Evolutionary conservation across 106 monocot genomes (phyloP).

Genomic region (Allium sativum): DNA sequence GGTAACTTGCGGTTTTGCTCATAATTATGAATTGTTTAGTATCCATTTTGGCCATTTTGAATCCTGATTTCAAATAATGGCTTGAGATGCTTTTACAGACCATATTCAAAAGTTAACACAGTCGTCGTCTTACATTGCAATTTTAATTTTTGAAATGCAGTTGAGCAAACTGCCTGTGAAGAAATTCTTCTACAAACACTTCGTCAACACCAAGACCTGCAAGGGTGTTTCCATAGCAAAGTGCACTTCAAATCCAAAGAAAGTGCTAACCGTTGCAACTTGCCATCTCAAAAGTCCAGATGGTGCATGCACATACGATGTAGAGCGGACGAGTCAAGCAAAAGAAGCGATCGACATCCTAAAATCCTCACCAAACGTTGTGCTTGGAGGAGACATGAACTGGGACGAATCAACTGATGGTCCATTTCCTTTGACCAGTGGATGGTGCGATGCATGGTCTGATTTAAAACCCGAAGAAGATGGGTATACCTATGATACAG

Average conservation of each 20-base stretch:
- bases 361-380: slow-evolving; percentile 8
- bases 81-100: not conserved
- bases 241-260: not conserved
- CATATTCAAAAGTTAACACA: not conserved
- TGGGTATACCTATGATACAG: slow-evolving; percentile 39
- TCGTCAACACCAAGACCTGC: slow-evolving; percentile 11
- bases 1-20: not conserved
- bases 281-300: slow-evolving; percentile 20
- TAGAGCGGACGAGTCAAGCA: slow-evolving; percentile 10
- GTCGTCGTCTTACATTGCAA: not conserved
- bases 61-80: not conserved
- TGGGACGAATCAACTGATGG: slow-evolving; percentile 25
- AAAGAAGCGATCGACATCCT: slow-evolving; percentile 9
- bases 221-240: slow-evolving; percentile 9
- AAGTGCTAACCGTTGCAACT: slow-evolving; percentile 16
- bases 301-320: not conserved
- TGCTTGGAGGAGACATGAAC: slow-evolving; percentile 43
- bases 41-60: no score
- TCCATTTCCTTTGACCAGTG: slow-evolving; percentile 9
- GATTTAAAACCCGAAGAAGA: slow-evolving; percentile 16
- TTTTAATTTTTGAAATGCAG: slow-evolving; percentile 7
- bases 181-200: not conserved
- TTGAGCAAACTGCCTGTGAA: slow-evolving; percentile 20
- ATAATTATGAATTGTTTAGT: not conserved
- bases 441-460: slow-evolving; percentile 51